These are phyloP conservation scores for Secale cereale DNA, from an alignment of 176 grass and related monocot species.

Conservation along the genomic window DNA sequence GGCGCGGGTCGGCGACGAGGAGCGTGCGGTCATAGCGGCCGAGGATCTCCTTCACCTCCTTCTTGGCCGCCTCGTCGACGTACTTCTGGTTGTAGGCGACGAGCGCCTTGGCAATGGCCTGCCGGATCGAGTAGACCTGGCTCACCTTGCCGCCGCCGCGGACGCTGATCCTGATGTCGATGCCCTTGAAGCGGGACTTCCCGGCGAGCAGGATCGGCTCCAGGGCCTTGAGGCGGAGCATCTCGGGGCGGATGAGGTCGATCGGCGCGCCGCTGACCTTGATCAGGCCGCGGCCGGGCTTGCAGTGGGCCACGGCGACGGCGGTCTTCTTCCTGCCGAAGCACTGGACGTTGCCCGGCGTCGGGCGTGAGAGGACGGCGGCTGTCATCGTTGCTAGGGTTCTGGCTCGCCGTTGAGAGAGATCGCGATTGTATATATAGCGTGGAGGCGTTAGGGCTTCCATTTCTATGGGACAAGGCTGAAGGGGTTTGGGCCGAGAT, in stretches of 20 bases:
- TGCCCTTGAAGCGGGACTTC: slow-evolving; percentile 46
- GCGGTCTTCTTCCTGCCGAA: slow-evolving; percentile 79
- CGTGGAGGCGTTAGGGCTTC: too few relatives aligned
- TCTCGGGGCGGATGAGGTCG: slow-evolving; percentile 65
- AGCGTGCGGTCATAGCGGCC: too few relatives aligned
- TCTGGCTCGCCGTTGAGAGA: too few relatives aligned
- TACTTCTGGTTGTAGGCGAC: slow-evolving; percentile 11
- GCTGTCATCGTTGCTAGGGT: not conserved
- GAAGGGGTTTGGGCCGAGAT: too few relatives aligned
- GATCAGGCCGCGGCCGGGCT: slow-evolving; percentile 30
- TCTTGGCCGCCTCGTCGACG: slow-evolving; percentile 72
- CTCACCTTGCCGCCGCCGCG: slow-evolving; percentile 9
- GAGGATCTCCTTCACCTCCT: slow-evolving; percentile 53
- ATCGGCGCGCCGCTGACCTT: slow-evolving; percentile 43
- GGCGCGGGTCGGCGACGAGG: too few relatives aligned
- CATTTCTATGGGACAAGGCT: too few relatives aligned
- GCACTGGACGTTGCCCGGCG: slow-evolving; percentile 52
- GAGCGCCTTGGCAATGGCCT: slow-evolving; percentile 69
- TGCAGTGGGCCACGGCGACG: slow-evolving; percentile 61
- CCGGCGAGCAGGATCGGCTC: slow-evolving; percentile 67
- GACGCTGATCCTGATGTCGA: not conserved
- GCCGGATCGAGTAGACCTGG: slow-evolving; percentile 74
- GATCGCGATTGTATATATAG: too few relatives aligned
- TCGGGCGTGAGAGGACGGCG: slow-evolving; percentile 8
- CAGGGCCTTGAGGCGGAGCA: slow-evolving; percentile 65